phyloP scores from a whole-genome alignment of 2,329 filamentous ascomycete genomes.

The Magnaporthales sp. region DNA sequence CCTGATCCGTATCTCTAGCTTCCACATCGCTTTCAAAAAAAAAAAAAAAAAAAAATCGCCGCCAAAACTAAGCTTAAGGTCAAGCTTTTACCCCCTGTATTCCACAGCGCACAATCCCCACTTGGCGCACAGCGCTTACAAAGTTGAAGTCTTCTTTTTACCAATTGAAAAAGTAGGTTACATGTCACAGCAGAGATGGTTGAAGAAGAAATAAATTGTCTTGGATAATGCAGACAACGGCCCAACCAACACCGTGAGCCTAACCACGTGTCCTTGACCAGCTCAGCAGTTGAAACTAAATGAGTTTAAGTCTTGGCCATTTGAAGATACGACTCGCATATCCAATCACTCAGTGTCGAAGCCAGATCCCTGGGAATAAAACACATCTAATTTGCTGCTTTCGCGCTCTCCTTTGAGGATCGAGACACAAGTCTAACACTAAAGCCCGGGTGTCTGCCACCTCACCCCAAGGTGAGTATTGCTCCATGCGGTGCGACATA shows the following conservation, averaged over 20 bases:
- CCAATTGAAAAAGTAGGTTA: background rate
- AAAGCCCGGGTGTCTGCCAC: background rate
- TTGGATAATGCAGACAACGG: background rate
- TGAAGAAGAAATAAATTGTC: background rate
- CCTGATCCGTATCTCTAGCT: background rate
- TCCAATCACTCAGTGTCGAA: background rate
- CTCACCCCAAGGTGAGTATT: background rate
- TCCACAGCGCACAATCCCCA: background rate
- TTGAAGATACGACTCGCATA: background rate
- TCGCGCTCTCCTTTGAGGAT: background rate
- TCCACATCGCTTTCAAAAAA: background rate
- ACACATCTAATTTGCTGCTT: background rate
- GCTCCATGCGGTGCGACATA: background rate
- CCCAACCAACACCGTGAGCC: background rate
- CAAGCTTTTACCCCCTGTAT: background rate
- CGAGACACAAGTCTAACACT: background rate
- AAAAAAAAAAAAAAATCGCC: background rate
- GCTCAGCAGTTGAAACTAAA: no score
- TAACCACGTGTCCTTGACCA: background rate
- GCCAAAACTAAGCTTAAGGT: background rate
- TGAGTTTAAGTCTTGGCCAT: background rate
- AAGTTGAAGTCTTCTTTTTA: background rate
- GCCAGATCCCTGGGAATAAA: background rate
- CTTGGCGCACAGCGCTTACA: background rate
- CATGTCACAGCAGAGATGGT: background rate